phyloP scores from a whole-genome alignment of 2,329 filamentous ascomycete genomes.

The Stagonosporopsis rhizophila region DNA sequence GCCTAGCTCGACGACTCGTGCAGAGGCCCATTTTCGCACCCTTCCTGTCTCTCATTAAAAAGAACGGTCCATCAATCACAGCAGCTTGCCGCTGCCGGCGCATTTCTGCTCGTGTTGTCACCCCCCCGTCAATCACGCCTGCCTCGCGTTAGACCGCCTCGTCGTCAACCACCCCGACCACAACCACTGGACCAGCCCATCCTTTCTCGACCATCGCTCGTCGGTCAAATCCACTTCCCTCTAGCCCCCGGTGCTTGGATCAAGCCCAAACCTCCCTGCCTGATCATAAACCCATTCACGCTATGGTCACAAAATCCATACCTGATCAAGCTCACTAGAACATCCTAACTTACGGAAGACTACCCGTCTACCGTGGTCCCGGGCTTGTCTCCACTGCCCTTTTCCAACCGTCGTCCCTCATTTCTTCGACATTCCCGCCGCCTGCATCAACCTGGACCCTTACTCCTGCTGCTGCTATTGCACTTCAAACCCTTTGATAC shows the following conservation, averaged over 20 bases:
- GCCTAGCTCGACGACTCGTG: slow-evolving; percentile 49
- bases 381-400: slow-evolving; percentile 51
- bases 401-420: slow-evolving; percentile 51
- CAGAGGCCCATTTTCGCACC: slow-evolving; percentile 41
- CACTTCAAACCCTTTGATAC: slow-evolving; percentile 45
- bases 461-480: slow-evolving; percentile 47
- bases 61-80: slow-evolving; percentile 41
- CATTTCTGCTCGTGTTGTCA: slow-evolving; percentile 28
- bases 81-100: slow-evolving; percentile 26
- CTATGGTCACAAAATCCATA: slow-evolving; percentile 50
- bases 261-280: slow-evolving; percentile 43
- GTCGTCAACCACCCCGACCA: slow-evolving; percentile 24
- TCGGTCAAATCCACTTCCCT: slow-evolving; percentile 45
- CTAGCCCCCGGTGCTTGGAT: slow-evolving; percentile 46
- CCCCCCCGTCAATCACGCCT: slow-evolving; percentile 33
- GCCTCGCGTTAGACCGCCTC: slow-evolving; percentile 32
- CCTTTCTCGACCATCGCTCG: slow-evolving; percentile 31
- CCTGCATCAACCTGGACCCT: slow-evolving; percentile 52
- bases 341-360: slow-evolving; percentile 48
- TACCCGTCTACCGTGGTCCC: slow-evolving; percentile 53
- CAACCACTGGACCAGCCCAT: slow-evolving; percentile 29
- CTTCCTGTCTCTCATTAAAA: slow-evolving; percentile 35
- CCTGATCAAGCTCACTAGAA: slow-evolving; percentile 50
- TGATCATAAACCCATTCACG: slow-evolving; percentile 47
- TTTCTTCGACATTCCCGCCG: slow-evolving; percentile 49